Percentiles rank a stretch among this genome's conserved stretches.
Evolutionary conservation across 1,284 basidiomycete species (phyloP).

Genomic region (Papiliotrema fonsecae): DNA sequence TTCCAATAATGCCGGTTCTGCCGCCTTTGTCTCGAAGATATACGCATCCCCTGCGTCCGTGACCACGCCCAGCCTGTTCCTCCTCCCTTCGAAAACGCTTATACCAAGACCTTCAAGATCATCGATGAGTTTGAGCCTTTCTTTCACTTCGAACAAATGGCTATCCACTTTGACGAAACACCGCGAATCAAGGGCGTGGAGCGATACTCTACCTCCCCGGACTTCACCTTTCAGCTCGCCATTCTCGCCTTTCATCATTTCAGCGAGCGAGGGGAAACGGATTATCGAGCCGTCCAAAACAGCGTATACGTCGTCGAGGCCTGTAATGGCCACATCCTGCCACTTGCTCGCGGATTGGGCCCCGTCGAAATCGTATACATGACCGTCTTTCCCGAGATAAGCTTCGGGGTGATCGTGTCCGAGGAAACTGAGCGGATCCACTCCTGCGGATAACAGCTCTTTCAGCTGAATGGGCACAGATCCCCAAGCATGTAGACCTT

Average conservation of each 20-base stretch:
- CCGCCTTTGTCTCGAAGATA: conserved; percentile 14
- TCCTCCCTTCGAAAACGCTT: conserved; percentile 13
- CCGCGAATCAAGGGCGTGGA: conserved; percentile 26
- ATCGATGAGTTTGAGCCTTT: conserved; percentile 16
- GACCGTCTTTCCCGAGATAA: conserved; percentile 2
- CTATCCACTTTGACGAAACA: conserved; percentile 12
- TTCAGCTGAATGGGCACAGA: neutral
- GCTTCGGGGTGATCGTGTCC: conserved; percentile 5
- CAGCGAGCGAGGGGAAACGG: conserved; percentile 12
- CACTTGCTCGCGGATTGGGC: conserved; percentile 1
- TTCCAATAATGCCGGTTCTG: conserved; percentile 12
- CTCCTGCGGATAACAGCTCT: neutral
- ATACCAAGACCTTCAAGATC: conserved; percentile 31
- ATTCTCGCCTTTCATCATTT: conserved; percentile 2
- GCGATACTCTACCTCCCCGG: no score
- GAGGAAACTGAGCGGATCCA: neutral
- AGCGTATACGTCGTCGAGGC: conserved; percentile 14
- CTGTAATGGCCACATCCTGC: conserved; percentile 21
- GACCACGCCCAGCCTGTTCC: conserved; percentile 25
- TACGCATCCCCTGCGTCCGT: conserved; percentile 30
- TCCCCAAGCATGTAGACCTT: neutral
- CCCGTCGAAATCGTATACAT: neutral
- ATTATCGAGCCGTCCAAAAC: conserved; percentile 9
- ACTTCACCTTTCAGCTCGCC: neutral
- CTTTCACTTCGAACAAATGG: conserved; percentile 21